Base-by-base conservation (phyloP, 495 filamentous ascomycete species). In the Wilcoxina mikolae region DNA sequence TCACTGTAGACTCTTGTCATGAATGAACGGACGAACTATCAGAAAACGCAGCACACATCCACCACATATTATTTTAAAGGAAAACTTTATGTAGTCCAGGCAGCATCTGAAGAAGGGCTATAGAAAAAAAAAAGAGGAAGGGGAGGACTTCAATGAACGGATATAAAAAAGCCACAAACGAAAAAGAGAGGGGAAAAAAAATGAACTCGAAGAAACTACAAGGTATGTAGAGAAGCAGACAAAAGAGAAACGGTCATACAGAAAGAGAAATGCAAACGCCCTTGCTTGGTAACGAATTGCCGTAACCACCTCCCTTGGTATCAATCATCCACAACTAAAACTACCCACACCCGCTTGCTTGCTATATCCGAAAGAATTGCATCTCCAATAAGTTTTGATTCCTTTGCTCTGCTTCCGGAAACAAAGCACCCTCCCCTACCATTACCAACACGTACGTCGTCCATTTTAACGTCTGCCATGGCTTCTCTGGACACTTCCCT, bases 401-500 rank as follows among this genome's bases (percentile, higher is more conserved):
- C 46, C 25, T 29, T 28, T 44, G 51, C 41, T 26, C 38, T 54
- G 51, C 39, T 54, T 54, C 29, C 51, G 51, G 38, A 54, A 45
- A 54, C 33, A 54, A 45, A 54, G 29, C 51, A 24, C 22, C 18
- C 26, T 17, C 18, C 7, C 49, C 33, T 38, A 24, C 26, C 27
- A 52, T 23, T 4, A 24, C 27, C 23, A 43, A 11, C 41, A 20
- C 33, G 46, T 41, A 11, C 28, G 39, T 39, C 26, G 31, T 43
- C 4, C 15, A 23, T 24, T 43, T 71, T 88, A 96, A 72, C 91
- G 93, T 73, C 91, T 87, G 60, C 91, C 93, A 68, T 93, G 86
- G 75, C 87, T 95, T 72, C 91, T 81, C 67, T 84, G 84, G 64
- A 86, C 78, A 65, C 80, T 90, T 62, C 90, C 90, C 67, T 98